phyloP scores from a whole-genome alignment of 768 basidiomycete genomes.

The Aureoboletus auriporus region DNA sequence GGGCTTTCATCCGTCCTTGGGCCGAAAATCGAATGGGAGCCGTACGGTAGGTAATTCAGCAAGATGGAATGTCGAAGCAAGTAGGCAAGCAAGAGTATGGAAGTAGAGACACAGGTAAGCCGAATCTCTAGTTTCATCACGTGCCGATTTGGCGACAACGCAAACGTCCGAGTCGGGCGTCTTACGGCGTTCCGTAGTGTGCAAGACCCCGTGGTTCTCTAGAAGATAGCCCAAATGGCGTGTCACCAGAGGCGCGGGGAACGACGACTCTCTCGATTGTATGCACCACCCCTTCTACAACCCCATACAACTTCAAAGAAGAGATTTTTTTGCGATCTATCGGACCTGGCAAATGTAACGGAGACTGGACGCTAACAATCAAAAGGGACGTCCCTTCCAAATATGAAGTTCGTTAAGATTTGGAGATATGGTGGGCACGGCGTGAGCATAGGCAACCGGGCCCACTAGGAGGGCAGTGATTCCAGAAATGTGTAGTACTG shows the following conservation, averaged over 20 bases:
- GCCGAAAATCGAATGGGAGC: too few species aligned
- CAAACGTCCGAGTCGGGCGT: too few species aligned
- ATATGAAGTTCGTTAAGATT: slow-evolving; percentile 32
- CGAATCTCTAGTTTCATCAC: slow-evolving; percentile 59
- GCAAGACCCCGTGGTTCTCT: slow-evolving; percentile 64
- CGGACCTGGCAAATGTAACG: too few species aligned
- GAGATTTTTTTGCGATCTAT: slow-evolving; percentile 70
- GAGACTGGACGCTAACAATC: slow-evolving; percentile 83
- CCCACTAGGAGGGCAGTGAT: slow-evolving; percentile 25
- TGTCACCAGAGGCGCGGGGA: slow-evolving; percentile 67
- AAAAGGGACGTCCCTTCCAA: slow-evolving; percentile 78
- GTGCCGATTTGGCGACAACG: slow-evolving; percentile 73
- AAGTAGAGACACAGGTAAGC: too few species aligned
- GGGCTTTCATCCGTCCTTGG: too few species aligned
- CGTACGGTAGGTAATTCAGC: too few species aligned
- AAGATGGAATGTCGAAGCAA: too few species aligned
- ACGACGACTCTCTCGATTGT: slow-evolving; percentile 59
- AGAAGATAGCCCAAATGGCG: slow-evolving; percentile 66
- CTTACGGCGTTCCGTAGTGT: slow-evolving; percentile 68
- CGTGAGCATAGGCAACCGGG: slow-evolving; percentile 33
- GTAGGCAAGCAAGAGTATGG: too few species aligned
- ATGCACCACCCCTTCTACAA: slow-evolving; percentile 66
- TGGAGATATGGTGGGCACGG: slow-evolving; percentile 69
- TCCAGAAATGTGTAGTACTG: too few species aligned
- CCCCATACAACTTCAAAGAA: slow-evolving; percentile 77